Evolutionary conservation across 768 basidiomycete species (phyloP).

Genomic region (Melanogaster broomeanus): DNA sequence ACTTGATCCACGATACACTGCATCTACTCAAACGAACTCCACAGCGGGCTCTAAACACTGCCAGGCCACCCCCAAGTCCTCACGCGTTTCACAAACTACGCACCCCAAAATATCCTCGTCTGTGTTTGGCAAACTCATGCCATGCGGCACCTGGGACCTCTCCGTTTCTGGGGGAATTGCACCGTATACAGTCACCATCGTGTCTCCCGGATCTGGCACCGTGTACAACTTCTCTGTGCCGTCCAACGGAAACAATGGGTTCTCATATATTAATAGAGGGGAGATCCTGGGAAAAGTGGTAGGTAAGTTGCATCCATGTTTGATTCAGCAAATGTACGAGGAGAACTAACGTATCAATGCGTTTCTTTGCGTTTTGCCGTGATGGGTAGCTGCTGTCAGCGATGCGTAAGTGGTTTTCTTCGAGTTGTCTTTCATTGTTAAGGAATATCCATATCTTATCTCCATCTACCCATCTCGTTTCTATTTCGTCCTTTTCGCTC

Average conservation of each 20-base stretch:
- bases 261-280: conserved; percentile 46
- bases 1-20: background rate
- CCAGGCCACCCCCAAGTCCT: conserved; percentile 16
- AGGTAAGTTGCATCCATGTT: conserved; percentile 34
- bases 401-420: conserved; percentile 42
- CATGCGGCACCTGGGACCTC: conserved; percentile 49
- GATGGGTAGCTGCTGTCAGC: conserved; percentile 36
- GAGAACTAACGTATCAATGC: background rate
- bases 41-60: conserved; percentile 32
- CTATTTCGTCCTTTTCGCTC: background rate
- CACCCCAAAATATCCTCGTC: conserved; percentile 2
- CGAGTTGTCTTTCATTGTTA: background rate
- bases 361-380: background rate
- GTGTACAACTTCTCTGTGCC: conserved; percentile 42
- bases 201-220: conserved; percentile 36
- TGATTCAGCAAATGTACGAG: background rate
- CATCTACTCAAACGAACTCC: background rate
- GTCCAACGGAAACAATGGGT: conserved; percentile 34
- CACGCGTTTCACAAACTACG: conserved; percentile 32
- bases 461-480: background rate
- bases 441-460: background rate
- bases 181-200: conserved; percentile 47
- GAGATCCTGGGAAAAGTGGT: conserved; percentile 24
- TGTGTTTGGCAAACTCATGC: background rate
- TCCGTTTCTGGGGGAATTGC: conserved; percentile 43